Conservation (phyloP, 345 rosid species). For the Citrus maxima region DNA sequence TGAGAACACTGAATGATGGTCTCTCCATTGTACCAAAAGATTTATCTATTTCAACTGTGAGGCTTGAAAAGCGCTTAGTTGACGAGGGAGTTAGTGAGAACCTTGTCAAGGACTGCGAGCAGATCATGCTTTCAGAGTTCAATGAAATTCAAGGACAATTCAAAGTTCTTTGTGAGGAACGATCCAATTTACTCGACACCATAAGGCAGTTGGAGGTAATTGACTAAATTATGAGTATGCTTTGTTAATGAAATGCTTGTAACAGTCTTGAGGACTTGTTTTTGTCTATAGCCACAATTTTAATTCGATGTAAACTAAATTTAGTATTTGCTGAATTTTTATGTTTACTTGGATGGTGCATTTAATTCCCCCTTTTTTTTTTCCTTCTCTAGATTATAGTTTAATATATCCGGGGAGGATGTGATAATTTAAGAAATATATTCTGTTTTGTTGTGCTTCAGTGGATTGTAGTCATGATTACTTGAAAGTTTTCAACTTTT, state of each 20-base stretch:
- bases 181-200: constrained; percentile 72
- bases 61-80: constrained; percentile 60
- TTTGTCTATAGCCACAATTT: background rate
- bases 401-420: background rate
- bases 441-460: background rate
- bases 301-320: background rate
- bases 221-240: background rate
- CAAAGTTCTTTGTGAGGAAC: constrained; percentile 68
- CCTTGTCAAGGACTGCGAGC: constrained; percentile 83
- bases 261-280: background rate
- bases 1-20: constrained; percentile 56
- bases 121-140: constrained; percentile 85
- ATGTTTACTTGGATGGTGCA: background rate
- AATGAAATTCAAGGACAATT: constrained; percentile 68
- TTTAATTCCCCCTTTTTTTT: background rate
- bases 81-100: constrained; percentile 66
- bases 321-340: background rate
- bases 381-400: constrained; percentile 1
- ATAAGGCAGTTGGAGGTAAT: constrained; percentile 91
- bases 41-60: constrained; percentile 71
- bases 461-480: background rate
- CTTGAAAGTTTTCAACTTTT: background rate
- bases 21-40: constrained; percentile 56
- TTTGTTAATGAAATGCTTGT: background rate
- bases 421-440: background rate